phyloP scores from a whole-genome alignment of 768 basidiomycete genomes.

The Lentinula raphanica region DNA sequence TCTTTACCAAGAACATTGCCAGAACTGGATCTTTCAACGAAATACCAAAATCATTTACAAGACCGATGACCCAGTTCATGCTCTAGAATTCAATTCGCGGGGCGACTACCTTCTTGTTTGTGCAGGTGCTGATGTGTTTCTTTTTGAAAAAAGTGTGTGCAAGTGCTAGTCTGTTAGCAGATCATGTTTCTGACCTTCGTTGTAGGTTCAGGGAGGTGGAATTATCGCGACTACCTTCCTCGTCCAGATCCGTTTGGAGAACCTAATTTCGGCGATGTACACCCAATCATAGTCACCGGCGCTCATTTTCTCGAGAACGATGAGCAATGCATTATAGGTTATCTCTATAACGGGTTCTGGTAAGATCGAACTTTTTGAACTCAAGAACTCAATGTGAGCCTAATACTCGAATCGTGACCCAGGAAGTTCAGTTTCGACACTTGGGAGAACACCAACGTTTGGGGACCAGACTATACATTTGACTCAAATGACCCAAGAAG shows the following conservation, averaged over 20 bases:
- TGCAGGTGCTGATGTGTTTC: background rate
- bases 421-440: background rate
- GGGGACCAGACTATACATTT: background rate
- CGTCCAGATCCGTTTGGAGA: background rate
- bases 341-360: background rate
- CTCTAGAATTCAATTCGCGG: background rate
- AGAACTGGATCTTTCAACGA: background rate
- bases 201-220: background rate
- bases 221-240: background rate
- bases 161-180: background rate
- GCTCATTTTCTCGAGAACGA: background rate
- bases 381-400: no score
- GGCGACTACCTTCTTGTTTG: background rate
- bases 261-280: background rate
- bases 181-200: background rate
- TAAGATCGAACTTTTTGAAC: no score
- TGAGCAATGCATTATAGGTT: background rate
- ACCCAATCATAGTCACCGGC: no score
- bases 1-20: background rate
- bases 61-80: no score
- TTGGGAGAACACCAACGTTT: background rate
- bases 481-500: no score
- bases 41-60: background rate
- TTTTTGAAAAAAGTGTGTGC: background rate
- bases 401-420: background rate